These are phyloP conservation scores for Linnemannia zychae DNA, from an alignment of 192 early-diverging fungal genomes.

Conservation along the genomic window DNA sequence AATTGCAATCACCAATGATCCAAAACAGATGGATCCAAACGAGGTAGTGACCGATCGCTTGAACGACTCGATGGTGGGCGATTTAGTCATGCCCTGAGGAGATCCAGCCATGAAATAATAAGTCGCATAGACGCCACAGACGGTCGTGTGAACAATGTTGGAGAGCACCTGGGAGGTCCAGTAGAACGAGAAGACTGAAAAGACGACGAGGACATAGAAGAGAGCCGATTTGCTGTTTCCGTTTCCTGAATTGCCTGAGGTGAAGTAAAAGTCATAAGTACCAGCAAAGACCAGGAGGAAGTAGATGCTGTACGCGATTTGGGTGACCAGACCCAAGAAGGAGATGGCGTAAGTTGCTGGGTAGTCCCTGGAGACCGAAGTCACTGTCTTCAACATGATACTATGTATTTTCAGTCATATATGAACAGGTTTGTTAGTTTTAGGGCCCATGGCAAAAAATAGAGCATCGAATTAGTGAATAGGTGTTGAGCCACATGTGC, in stretches of 20 bases:
- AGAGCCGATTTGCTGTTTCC: constrained; percentile 49
- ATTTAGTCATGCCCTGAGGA: constrained; percentile 58
- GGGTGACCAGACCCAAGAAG: constrained; percentile 73
- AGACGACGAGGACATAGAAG: constrained; percentile 69
- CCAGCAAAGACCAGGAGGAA: constrained; percentile 76
- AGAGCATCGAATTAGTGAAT: constrained; percentile 24
- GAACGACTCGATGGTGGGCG: constrained; percentile 78
- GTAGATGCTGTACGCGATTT: constrained; percentile 67
- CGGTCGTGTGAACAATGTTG: constrained; percentile 80
- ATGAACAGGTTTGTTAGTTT: constrained; percentile 38
- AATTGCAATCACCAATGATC: constrained; percentile 70
- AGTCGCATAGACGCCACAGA: constrained; percentile 85
- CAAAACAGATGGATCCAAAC: constrained; percentile 89
- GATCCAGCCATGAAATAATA: constrained; percentile 77
- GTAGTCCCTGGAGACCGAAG: constrained; percentile 73
- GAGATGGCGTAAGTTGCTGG: constrained; percentile 77
- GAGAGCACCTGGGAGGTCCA: constrained; percentile 84
- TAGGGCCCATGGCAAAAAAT: neutral
- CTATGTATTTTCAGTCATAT: constrained; percentile 6
- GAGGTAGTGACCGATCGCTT: constrained; percentile 84
- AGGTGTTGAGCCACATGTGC: neutral
- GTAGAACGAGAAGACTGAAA: constrained; percentile 77
- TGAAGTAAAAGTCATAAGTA: constrained; percentile 53
- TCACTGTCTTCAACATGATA: constrained; percentile 79
- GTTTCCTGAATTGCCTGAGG: constrained; percentile 24